Evolutionary conservation across 331 rosid species (phyloP).

Genomic region (Malus hybrid): DNA sequence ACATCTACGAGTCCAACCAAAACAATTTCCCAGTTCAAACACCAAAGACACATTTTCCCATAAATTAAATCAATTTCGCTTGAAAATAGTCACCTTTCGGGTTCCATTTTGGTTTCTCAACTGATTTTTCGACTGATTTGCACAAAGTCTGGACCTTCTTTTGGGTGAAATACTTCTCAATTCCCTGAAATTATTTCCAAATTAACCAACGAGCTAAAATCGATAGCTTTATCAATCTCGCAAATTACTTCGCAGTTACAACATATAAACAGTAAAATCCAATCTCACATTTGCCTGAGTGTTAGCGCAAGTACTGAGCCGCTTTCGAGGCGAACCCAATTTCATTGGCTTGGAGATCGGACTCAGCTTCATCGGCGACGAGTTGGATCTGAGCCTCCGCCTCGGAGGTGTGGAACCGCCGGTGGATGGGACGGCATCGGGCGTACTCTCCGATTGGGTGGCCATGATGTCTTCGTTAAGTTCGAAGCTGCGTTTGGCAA

Average conservation of each 20-base stretch:
- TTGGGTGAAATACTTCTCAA: slow-evolving; percentile 7
- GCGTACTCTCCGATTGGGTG: not conserved
- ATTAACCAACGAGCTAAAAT: not conserved
- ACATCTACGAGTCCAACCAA: slow-evolving; percentile 29
- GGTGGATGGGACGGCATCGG: not conserved
- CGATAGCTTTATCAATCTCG: too few relatives aligned
- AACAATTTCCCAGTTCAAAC: not conserved
- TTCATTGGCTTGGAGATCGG: slow-evolving; percentile 26
- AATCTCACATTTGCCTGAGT: slow-evolving; percentile 15
- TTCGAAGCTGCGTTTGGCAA: slow-evolving; percentile 6
- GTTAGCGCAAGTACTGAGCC: slow-evolving; percentile 18
- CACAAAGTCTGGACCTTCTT: slow-evolving; percentile 7
- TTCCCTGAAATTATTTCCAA: slow-evolving; percentile 25
- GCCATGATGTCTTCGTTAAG: not conserved
- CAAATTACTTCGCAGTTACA: too few relatives aligned
- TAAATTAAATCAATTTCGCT: not conserved
- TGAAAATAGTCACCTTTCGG: slow-evolving; percentile 41
- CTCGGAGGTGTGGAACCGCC: slow-evolving; percentile 34
- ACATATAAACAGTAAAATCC: not conserved
- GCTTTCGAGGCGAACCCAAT: slow-evolving; percentile 44
- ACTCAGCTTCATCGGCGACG: slow-evolving; percentile 14
- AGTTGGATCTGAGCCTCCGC: slow-evolving; percentile 48
- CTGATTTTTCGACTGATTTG: slow-evolving; percentile 19
- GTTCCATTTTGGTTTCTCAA: slow-evolving; percentile 43
- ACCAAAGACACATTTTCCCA: not conserved